Evolutionary conservation across 768 basidiomycete genomes (phyloP).

Genomic region (Kwoniella dejecticola): DNA sequence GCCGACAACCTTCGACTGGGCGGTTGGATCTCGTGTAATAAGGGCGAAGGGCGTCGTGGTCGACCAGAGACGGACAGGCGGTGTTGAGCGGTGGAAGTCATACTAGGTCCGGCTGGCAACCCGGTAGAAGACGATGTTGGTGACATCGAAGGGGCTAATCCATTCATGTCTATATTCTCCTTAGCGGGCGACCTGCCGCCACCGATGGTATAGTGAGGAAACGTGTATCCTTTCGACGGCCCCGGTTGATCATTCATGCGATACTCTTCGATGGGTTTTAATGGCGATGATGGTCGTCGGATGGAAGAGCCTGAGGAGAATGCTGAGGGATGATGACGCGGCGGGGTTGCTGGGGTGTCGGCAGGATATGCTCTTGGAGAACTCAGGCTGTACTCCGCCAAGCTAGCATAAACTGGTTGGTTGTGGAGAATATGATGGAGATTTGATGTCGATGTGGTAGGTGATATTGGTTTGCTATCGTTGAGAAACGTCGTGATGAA

Average conservation of each 20-base stretch:
- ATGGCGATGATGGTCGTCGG: constrained; percentile 16
- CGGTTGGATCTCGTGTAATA: constrained; percentile 48
- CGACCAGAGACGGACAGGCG: constrained; percentile 13
- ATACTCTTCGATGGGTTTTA: constrained; percentile 3
- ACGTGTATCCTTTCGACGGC: constrained; percentile 1
- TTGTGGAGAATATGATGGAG: constrained; percentile 8
- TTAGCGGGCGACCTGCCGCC: not conserved
- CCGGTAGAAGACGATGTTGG: constrained; percentile 14
- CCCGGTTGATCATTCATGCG: not conserved
- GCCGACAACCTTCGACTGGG: constrained; percentile 37
- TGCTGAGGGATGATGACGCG: constrained; percentile 12
- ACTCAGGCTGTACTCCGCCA: not conserved
- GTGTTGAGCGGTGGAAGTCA: constrained; percentile 15
- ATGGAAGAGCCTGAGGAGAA: not conserved
- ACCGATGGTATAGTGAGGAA: not conserved
- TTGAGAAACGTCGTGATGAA: too few species aligned
- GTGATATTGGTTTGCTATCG: not conserved
- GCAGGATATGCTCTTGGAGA: constrained; percentile 1
- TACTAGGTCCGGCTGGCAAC: not conserved
- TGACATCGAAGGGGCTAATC: constrained; percentile 12
- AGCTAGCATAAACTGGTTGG: constrained; percentile 8
- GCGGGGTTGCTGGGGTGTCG: constrained; percentile 6
- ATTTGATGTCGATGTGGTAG: not conserved
- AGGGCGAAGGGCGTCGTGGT: constrained; percentile 31
- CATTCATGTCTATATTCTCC: constrained; percentile 9